Percentiles rank a stretch among this genome's conserved stretches.
Evolutionary conservation across 2,329 filamentous ascomycete species (phyloP).

Genomic region (Xylariaceae sp.): DNA sequence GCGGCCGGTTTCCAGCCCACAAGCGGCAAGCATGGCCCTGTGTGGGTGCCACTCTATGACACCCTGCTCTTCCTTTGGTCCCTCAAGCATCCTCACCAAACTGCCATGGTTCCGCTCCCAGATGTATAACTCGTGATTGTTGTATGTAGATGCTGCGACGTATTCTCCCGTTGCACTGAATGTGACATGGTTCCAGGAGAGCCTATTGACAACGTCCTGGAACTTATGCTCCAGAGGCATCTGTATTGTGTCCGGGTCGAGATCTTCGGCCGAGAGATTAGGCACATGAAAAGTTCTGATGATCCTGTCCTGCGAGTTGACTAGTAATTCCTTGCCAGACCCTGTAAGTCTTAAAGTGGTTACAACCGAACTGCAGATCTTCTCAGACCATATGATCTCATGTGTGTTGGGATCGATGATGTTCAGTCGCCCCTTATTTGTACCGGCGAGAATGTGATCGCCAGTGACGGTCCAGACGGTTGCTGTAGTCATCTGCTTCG

Average conservation of each 20-base stretch:
- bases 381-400: slow-evolving; percentile 82
- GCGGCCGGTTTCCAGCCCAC: slow-evolving; percentile 84
- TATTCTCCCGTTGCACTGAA: slow-evolving; percentile 95
- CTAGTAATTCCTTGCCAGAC: slow-evolving; percentile 80
- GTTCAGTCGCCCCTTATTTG: slow-evolving; percentile 93
- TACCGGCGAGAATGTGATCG: slow-evolving; percentile 85
- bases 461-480: slow-evolving; percentile 82
- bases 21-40: slow-evolving; percentile 80
- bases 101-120: slow-evolving; percentile 95
- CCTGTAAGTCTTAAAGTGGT: slow-evolving; percentile 79
- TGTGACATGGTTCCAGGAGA: slow-evolving; percentile 95
- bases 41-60: slow-evolving; percentile 97
- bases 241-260: slow-evolving; percentile 80
- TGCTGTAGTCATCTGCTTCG: slow-evolving; percentile 90
- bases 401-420: slow-evolving; percentile 80
- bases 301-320: slow-evolving; percentile 91
- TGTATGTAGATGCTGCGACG: slow-evolving; percentile 91
- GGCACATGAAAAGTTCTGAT: slow-evolving; percentile 90
- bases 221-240: slow-evolving; percentile 96
- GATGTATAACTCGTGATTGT: slow-evolving; percentile 97
- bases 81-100: slow-evolving; percentile 92
- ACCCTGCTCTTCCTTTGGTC: slow-evolving; percentile 91
- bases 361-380: slow-evolving; percentile 80
- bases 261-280: slow-evolving; percentile 60
- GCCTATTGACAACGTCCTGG: slow-evolving; percentile 89